Conservation (phyloP, 2,329 filamentous ascomycete genomes). For the Alternaria gansuensis region DNA sequence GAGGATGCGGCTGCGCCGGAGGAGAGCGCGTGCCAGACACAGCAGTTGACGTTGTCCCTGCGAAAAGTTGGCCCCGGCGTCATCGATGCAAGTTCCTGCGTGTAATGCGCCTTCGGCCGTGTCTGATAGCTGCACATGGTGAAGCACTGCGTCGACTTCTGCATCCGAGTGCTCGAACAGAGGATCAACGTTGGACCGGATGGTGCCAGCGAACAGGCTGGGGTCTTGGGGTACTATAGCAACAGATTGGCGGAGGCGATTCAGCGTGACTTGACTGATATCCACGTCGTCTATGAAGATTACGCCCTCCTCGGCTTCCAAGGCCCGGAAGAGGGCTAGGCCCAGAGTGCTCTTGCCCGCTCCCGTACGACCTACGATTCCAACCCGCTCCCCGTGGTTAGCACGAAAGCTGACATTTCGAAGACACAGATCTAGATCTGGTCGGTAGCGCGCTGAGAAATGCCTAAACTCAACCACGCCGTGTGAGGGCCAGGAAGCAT, state of each 20-base stretch:
- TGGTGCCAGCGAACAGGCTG: slow-evolving; percentile 79
- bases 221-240: slow-evolving; percentile 86
- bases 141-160: slow-evolving; percentile 77
- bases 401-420: slow-evolving; percentile 69
- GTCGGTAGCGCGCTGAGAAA: slow-evolving; percentile 59
- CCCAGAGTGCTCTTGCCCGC: slow-evolving; percentile 84
- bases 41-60: slow-evolving; percentile 94
- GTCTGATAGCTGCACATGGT: slow-evolving; percentile 71
- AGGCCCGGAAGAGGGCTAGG: slow-evolving; percentile 77
- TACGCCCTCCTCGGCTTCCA: slow-evolving; percentile 55
- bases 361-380: slow-evolving; percentile 80
- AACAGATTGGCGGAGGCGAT: slow-evolving; percentile 75
- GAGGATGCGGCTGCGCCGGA: slow-evolving; percentile 86
- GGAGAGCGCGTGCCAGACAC: slow-evolving; percentile 87
- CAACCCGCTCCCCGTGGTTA: slow-evolving; percentile 76
- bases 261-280: slow-evolving; percentile 75
- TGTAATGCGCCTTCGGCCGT: slow-evolving; percentile 65
- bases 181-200: slow-evolving; percentile 79
- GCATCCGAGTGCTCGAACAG: slow-evolving; percentile 79
- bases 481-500: slow-evolving; percentile 75
- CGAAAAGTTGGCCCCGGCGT: slow-evolving; percentile 73
- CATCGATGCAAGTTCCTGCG: not conserved
- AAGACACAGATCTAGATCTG: slow-evolving; percentile 57
- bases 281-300: slow-evolving; percentile 59
- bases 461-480: slow-evolving; percentile 68